Evolutionary conservation across 495 filamentous ascomycete genomes (phyloP), one percentile per base, ranked within the genome.

Genomic region (Evansstolkia leycettana): DNA sequence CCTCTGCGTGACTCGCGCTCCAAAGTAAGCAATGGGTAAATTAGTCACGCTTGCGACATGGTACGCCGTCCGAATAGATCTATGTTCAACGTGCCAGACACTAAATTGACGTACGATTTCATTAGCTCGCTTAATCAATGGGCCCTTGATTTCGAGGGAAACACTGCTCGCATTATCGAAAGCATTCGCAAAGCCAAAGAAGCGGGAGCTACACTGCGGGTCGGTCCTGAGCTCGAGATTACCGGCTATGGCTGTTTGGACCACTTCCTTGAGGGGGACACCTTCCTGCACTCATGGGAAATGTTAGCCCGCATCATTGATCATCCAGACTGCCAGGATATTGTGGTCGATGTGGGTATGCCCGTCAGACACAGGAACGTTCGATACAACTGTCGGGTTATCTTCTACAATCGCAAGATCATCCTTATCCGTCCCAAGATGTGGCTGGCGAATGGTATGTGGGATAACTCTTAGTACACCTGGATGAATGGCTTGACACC

Each of bases 381-480:
- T 25, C 62, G 73, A 34, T 90, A 78, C 56, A 93, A 94, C 45
- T 81, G 76, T 45, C 67, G 86, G 47, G 65, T 83, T 13, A 74
- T 90, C 35, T 66, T 60, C 47, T 67, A 76, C 39, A 73, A 86
- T 44, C 60, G 69, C 17, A 74, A 76, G 57, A 79, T 88, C 17
- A 52, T 83, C 27, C 59, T 84, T 28, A 84, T 94, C 38, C 67
- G 86, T 12, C 87, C 86, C 0, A 94, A 94, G 57, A 67, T 89
- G 52, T 84, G 65, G 49, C 73, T 94, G 11, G 86, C 87, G 31
- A 80, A 83, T 36, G 82, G 86, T 62, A 32, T 1, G 55, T 51
- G 16, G 10, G 27, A n/a, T 29, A n/a, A n/a, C n/a, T n/a, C n/a
- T n/a, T n/a, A n/a, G n/a, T n/a, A n/a, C n/a, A n/a, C n/a, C n/a